Evolutionary conservation across 257 asterid species (phyloP).

Genomic region (Scutellaria barbata): DNA sequence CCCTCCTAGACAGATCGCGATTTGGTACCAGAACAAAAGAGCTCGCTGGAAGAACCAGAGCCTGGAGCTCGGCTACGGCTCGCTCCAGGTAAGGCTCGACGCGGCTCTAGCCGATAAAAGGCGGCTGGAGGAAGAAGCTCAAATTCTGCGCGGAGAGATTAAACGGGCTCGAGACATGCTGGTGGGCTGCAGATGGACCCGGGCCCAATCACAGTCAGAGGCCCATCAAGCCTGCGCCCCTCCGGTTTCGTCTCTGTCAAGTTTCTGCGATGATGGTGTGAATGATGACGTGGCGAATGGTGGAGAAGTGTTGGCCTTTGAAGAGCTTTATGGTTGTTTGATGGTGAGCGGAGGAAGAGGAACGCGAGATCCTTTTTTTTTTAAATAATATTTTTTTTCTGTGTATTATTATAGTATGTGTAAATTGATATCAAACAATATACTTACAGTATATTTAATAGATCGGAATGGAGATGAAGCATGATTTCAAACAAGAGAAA

Average conservation of each 20-base stretch:
- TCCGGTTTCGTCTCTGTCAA: slow-evolving; percentile 2
- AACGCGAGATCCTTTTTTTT: neutral
- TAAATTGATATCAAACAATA: too few species aligned
- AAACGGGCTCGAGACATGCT: slow-evolving; percentile 54
- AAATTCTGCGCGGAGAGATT: slow-evolving; percentile 56
- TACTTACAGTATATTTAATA: too few species aligned
- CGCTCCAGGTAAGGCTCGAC: slow-evolving; percentile 60
- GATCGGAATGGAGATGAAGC: too few species aligned
- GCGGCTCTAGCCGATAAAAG: slow-evolving; percentile 55
- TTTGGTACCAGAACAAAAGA: slow-evolving; percentile 85
- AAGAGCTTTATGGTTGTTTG: slow-evolving; percentile 14
- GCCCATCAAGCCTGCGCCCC: slow-evolving; percentile 8
- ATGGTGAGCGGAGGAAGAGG: neutral
- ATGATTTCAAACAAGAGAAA: too few species aligned
- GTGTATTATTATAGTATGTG: neutral
- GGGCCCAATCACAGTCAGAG: slow-evolving; percentile 29
- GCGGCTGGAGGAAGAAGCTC: slow-evolving; percentile 57
- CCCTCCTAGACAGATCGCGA: slow-evolving; percentile 77
- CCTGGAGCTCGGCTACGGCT: slow-evolving; percentile 61
- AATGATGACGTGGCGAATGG: slow-evolving; percentile 20
- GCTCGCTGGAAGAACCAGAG: slow-evolving; percentile 85
- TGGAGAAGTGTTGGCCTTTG: slow-evolving; percentile 8
- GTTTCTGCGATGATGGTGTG: slow-evolving; percentile 4
- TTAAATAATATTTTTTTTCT: neutral
- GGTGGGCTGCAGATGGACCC: slow-evolving; percentile 35